These are phyloP conservation scores for Mesembryanthemum crystallinum DNA, from an alignment of 148 eudicot species.

Conservation along the genomic window DNA sequence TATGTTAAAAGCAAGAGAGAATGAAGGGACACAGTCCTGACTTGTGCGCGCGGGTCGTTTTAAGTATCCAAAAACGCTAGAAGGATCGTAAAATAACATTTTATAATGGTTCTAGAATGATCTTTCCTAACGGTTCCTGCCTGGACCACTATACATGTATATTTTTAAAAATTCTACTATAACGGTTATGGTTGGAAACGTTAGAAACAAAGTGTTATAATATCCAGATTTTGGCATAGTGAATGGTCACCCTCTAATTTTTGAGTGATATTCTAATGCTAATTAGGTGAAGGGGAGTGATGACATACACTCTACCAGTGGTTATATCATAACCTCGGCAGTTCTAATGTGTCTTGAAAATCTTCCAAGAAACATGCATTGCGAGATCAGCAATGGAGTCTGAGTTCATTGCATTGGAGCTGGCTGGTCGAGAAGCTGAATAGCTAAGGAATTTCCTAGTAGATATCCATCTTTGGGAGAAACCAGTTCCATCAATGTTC, in stretches of 20 bases:
- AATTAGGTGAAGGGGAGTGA: neutral
- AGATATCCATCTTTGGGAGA: conserved; percentile 1
- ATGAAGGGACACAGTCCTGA: no score
- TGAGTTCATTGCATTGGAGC: neutral
- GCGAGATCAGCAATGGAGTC: neutral
- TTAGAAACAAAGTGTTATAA: no score
- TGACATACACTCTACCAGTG: conserved; percentile 6
- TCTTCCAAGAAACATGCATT: conserved; percentile 9
- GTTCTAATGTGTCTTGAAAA: neutral
- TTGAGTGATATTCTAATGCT: neutral
- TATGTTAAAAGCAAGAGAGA: no score
- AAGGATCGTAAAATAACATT: no score
- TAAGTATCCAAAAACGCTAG: no score
- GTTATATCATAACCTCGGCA: neutral
- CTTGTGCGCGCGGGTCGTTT: no score
- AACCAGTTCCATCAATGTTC: neutral
- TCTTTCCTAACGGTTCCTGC: no score
- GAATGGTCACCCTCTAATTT: neutral
- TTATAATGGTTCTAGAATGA: no score
- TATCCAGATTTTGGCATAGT: no score
- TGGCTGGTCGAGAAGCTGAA: neutral
- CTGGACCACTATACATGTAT: no score
- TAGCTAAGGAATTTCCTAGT: conserved; percentile 4
- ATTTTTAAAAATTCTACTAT: no score
- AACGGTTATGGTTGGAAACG: no score